Evolutionary conservation across 495 filamentous ascomycete genomes (phyloP).

Genomic region (Neurospora cerealis): DNA sequence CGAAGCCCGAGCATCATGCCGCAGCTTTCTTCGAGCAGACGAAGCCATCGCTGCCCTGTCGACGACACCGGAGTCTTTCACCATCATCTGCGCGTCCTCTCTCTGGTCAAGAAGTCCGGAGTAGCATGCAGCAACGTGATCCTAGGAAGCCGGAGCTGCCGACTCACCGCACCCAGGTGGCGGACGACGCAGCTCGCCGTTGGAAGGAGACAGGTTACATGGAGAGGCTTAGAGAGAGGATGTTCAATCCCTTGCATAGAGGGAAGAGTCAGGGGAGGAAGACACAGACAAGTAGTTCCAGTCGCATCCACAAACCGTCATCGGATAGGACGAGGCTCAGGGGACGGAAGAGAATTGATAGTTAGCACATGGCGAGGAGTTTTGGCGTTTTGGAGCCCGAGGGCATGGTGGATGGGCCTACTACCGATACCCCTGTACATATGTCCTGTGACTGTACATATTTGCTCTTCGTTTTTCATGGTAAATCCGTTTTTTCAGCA

Average conservation of each 20-base stretch:
- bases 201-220: not conserved
- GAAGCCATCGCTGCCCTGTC: constrained; percentile 15
- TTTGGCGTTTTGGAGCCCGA: constrained; percentile 14
- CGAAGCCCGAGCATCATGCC: constrained; percentile 20
- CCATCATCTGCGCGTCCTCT: constrained; percentile 21
- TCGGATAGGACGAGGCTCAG: constrained; percentile 26
- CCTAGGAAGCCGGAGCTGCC: constrained; percentile 8
- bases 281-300: constrained; percentile 3
- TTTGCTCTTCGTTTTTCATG: constrained; percentile 7
- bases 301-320: constrained; percentile 30
- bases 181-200: not conserved
- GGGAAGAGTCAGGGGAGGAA: constrained; percentile 26
- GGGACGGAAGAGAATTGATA: constrained; percentile 19
- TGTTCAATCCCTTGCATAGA: constrained; percentile 17
- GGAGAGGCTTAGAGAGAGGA: constrained; percentile 12
- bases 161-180: constrained; percentile 1
- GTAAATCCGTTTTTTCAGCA: not conserved
- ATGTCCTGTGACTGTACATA: constrained; percentile 18
- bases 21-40: constrained; percentile 22
- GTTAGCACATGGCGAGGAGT: constrained; percentile 11
- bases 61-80: constrained; percentile 21
- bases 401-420: constrained; percentile 8
- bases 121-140: constrained; percentile 11
- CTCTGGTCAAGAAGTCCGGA: constrained; percentile 7
- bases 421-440: constrained; percentile 24